Evolutionary conservation across 2,329 filamentous ascomycete species (phyloP), one percentile per base, ranked within the genome.

Genomic region (Trichophyton verrucosum): DNA sequence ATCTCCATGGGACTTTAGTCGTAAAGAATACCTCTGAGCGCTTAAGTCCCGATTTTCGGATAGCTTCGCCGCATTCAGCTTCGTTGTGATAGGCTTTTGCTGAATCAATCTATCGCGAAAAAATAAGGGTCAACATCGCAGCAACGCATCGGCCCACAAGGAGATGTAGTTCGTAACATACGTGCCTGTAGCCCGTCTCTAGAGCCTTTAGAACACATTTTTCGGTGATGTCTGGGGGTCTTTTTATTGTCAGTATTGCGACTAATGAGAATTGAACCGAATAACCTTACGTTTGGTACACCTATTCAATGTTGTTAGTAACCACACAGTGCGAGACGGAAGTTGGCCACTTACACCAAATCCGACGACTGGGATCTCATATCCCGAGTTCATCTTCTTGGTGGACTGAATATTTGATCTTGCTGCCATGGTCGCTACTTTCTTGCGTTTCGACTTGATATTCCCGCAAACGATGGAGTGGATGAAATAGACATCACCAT

Each of bases 11-110:
- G 6, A 86, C 77, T 68, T 86, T 86, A 63, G 79, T 82, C 5
- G 83, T 86, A 70, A 83, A 85, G 74, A 85, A 86, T 60, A 85
- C 74, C 40, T 82, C 71, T 24, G 77, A 76, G 6, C 84, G 78
- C 11, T 80, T 77, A 56, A 85, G 67, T 1, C 75, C 74, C 5
- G 80, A 79, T 59, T 76, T 75, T 1, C 75, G 70, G 63, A 86
- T 81, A 8, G 81, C 83, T 11, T 74, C 70, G 0, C 76, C 78
- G 58, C 79, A 80, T 49, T 82, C 78, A 8, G 72, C 73, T 71
- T 86, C 83, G 64, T 86, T 86, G 42, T 73, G 73, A 69, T 86
- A 86, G 24, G 71, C 75, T 9, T 78, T 77, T 2, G 83, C 82
- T 1, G 79, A 81, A 69, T 86, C 83, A 63, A 85, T 73, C 78